Evolutionary conservation across 495 filamentous ascomycete genomes (phyloP), one percentile per base, ranked within the genome.

Genomic region (Talaromyces ruber): DNA sequence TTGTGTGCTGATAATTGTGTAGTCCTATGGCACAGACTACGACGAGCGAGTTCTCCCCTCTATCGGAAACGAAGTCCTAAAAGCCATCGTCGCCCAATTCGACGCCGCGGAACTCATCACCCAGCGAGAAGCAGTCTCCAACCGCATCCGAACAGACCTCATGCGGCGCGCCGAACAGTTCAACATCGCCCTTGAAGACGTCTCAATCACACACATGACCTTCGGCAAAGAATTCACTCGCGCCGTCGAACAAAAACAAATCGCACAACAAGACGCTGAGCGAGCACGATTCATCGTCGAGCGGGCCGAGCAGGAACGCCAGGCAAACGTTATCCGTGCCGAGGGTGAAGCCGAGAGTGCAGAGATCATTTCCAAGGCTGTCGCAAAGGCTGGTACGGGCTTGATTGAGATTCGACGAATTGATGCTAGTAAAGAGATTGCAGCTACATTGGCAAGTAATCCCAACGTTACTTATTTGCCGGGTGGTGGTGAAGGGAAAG

Each of bases 41-140:
- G 94, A 99, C 76, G 94, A 99, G 81, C 90, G 94, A 76, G 94
- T 99, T 51, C 92, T 99, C 70, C 94, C 94, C 59, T 99, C 94
- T 70, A 98, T 99, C 83, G 94, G 94, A 71, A 99, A 99, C 83
- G 94, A 99, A 88, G 94, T 99, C 67, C 91, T 99, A 72, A 99
- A 99, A 80, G 83, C 94, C 65, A 98, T 98, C 77, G 94, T 99
- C 58, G 94, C 94, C 66, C 94, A 98, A 73, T 99, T 98, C 82
- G 94, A 99, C 77, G 94, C 94, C 67, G 94, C 94, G 60, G 94
- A 99, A 76, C 89, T 99, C 61, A 99, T 99, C 86, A 99, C 94
- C 57, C 94, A 99, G 76, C 91, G 94, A 66, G 94, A 99, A 81
- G 86, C 91, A 65, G 95, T 99, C 69, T 91, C 86, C 67, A 88